Percentiles rank a stretch among this genome's conserved stretches.
Conservation (phyloP, 352 stramenopile genomes). For the Pythium guiyangense region DNA sequence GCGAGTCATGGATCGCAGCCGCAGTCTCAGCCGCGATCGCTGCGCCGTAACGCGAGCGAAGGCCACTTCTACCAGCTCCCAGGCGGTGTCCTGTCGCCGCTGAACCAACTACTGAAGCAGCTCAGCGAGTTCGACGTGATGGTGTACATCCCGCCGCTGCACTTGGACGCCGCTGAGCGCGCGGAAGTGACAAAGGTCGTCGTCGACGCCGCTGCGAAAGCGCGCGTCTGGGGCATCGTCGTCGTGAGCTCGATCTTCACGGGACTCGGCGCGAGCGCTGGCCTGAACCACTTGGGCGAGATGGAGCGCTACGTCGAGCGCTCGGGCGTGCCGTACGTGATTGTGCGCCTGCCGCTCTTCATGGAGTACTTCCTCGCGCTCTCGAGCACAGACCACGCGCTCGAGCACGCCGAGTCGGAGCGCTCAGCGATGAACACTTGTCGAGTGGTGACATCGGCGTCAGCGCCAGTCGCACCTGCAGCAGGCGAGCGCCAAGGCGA, state of each 20-base stretch:
- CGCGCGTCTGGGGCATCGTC: constrained; percentile 70
- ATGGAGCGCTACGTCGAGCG: constrained; percentile 60
- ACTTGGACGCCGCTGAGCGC: constrained; percentile 37
- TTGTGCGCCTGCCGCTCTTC: constrained; percentile 66
- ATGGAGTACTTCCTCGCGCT: constrained; percentile 79
- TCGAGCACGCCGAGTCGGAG: constrained; percentile 1
- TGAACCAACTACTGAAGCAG: constrained; percentile 52
- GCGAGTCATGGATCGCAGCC: constrained; percentile 3
- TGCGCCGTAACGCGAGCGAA: background rate
- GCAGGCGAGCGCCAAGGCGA: background rate
- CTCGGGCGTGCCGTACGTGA: constrained; percentile 50
- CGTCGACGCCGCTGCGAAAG: constrained; percentile 37
- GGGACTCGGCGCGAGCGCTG: constrained; percentile 19
- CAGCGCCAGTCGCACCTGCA: background rate
- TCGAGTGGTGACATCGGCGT: no score
- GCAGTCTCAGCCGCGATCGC: background rate
- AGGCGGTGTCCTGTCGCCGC: constrained; percentile 32
- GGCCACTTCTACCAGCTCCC: constrained; percentile 34
- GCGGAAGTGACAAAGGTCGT: constrained; percentile 54
- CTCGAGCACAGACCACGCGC: constrained; percentile 9
- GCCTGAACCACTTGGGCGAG: constrained; percentile 51
- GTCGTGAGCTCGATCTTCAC: constrained; percentile 68
- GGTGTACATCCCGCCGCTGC: constrained; percentile 63
- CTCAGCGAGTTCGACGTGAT: constrained; percentile 63
- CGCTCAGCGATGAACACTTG: no score